Evolutionary conservation across 371 early-diverging fungal genomes (phyloP).

Genomic region (Blakeslea trispora): DNA sequence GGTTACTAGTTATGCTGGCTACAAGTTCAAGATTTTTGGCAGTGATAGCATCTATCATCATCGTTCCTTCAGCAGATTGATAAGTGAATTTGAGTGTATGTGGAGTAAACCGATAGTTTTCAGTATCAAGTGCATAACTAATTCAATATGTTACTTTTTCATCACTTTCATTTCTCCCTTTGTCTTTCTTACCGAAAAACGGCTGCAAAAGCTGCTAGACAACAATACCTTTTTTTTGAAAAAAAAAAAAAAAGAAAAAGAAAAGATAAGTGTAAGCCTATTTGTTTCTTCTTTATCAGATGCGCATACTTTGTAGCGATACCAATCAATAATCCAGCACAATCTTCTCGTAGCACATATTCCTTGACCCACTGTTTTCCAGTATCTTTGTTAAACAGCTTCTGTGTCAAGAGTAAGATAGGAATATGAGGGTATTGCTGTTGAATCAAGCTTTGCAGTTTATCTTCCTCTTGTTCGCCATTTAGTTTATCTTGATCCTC

Average conservation of each 20-base stretch:
- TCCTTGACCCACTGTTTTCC: conserved; percentile 51
- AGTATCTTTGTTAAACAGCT: conserved; percentile 59
- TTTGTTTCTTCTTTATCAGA: too few species aligned
- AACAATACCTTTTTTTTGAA: conserved; percentile 64
- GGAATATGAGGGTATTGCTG: conserved; percentile 43
- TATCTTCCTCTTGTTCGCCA: conserved; percentile 43
- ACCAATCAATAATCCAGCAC: conserved; percentile 38
- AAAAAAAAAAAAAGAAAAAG: too few species aligned
- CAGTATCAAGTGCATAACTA: conserved; percentile 57
- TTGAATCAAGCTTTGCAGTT: conserved; percentile 51
- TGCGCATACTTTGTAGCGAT: conserved; percentile 51
- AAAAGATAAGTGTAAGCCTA: neutral
- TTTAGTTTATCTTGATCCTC: conserved; percentile 24
- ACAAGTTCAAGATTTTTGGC: conserved; percentile 71
- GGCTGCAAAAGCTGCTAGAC: conserved; percentile 57
- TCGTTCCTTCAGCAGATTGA: conserved; percentile 54
- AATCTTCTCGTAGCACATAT: conserved; percentile 51
- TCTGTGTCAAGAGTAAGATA: conserved; percentile 54
- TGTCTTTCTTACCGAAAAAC: conserved; percentile 42
- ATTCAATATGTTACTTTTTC: conserved; percentile 1
- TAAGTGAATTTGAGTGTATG: conserved; percentile 69
- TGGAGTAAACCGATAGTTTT: conserved; percentile 49
- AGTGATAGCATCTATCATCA: conserved; percentile 48
- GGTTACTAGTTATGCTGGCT: conserved; percentile 38
- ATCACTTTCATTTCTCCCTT: neutral